A percentile compares a stretch with the other conserved stretches of the same genome.
phyloP scores from a whole-genome alignment of 176 grass and related monocot species.

The Musa beccarii region DNA sequence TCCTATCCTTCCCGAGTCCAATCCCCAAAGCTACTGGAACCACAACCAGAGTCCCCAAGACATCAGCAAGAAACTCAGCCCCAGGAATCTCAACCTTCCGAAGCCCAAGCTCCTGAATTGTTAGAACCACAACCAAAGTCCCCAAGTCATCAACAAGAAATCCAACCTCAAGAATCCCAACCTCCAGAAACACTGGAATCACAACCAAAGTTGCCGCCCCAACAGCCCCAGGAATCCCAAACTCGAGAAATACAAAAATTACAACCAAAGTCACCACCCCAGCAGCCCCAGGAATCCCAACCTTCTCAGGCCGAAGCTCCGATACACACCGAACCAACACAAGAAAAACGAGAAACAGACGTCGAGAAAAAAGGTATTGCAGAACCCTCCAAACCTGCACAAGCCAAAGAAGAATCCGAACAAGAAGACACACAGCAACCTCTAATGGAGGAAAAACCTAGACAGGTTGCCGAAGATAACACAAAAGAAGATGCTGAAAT shows the following conservation, averaged over 20 bases:
- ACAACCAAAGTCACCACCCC: not conserved
- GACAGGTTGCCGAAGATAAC: too few species aligned
- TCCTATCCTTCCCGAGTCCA: too few species aligned
- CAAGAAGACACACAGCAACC: too few species aligned
- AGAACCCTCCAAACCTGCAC: too few species aligned
- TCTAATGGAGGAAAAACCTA: too few species aligned
- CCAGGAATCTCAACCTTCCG: not conserved
- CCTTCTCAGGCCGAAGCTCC: too few species aligned
- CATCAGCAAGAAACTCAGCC: not conserved
- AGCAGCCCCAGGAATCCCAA: not conserved
- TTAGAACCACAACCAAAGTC: not conserved
- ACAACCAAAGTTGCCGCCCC: not conserved
- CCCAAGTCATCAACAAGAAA: not conserved
- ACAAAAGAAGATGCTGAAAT: too few species aligned
- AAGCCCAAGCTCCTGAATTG: too few species aligned
- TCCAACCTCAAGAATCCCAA: not conserved
- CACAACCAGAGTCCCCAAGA: not conserved
- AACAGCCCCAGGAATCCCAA: not conserved
- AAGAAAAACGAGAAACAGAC: too few species aligned
- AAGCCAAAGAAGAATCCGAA: too few species aligned
- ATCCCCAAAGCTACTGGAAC: fast-evolving
- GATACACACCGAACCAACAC: too few species aligned
- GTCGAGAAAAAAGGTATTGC: too few species aligned
- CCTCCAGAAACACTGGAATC: not conserved
- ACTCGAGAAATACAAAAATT: not conserved